phyloP scores from a whole-genome alignment of 1,284 basidiomycete species.

The Amylostereum areolatum region DNA sequence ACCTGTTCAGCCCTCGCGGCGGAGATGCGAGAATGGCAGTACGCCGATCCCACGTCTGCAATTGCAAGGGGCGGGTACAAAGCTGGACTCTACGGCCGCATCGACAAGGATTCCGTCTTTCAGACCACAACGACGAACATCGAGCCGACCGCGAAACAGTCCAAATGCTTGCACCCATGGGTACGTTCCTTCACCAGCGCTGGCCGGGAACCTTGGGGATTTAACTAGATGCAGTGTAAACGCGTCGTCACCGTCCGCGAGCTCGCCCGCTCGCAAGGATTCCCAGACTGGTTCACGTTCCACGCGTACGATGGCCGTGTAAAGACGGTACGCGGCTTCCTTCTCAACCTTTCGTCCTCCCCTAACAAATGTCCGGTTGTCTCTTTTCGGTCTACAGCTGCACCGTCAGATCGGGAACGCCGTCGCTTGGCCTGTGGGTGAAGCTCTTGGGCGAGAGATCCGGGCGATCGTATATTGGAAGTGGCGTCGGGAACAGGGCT shows the following conservation, averaged over 20 bases:
- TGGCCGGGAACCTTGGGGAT: too few relatives aligned
- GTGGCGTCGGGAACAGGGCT: conserved; percentile 31
- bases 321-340: conserved; percentile 43
- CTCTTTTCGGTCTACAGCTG: conserved; percentile 39
- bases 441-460: conserved; percentile 58
- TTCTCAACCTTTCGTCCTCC: neutral
- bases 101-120: conserved; percentile 49
- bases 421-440: conserved; percentile 56
- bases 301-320: conserved; percentile 42
- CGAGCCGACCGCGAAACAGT: conserved; percentile 69
- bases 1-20: too few relatives aligned
- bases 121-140: conserved; percentile 70
- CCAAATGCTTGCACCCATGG: conserved; percentile 55
- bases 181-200: conserved; percentile 28
- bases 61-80: conserved; percentile 40
- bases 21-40: conserved; percentile 32
- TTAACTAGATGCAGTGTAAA: conserved; percentile 36
- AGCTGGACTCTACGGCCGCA: conserved; percentile 53
- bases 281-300: conserved; percentile 67
- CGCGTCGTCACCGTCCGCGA: conserved; percentile 68
- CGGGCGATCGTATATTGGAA: conserved; percentile 41
- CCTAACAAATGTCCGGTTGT: neutral
- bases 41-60: conserved; percentile 49
- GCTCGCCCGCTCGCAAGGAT: conserved; percentile 69
- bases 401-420: conserved; percentile 76